Conservation (phyloP, 768 basidiomycete genomes). For the Hortiboletus campestris region DNA sequence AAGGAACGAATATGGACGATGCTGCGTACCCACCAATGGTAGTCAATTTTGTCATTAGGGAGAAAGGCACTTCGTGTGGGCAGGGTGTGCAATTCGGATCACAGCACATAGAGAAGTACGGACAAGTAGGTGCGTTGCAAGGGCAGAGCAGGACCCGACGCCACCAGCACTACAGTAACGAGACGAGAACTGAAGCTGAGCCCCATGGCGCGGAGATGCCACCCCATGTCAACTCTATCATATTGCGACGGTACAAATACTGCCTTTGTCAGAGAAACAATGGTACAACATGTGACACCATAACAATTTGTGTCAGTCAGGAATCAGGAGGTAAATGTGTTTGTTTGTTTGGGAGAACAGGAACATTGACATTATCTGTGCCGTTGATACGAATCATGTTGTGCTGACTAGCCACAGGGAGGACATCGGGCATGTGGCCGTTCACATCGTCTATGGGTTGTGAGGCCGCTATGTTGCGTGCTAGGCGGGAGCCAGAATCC, state of each 20-base stretch:
- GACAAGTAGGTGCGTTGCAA: neutral
- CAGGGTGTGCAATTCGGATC: neutral
- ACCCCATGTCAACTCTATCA: neutral
- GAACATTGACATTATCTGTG: too few species aligned
- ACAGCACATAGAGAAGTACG: neutral
- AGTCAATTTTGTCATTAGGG: neutral
- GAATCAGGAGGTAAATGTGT: too few species aligned
- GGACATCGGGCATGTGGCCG: constrained; percentile 15
- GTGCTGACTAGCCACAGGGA: constrained; percentile 3
- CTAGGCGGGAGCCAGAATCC: constrained; percentile 32
- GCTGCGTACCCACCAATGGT: constrained; percentile 15
- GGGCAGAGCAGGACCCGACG: too few species aligned
- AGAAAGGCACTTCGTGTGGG: neutral
- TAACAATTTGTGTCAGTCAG: too few species aligned
- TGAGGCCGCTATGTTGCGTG: constrained; percentile 24
- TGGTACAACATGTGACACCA: too few species aligned
- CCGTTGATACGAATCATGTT: constrained; percentile 29
- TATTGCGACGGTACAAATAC: neutral
- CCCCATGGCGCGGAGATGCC: neutral
- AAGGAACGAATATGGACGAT: neutral
- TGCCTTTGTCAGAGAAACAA: neutral
- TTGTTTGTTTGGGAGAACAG: too few species aligned
- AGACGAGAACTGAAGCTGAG: neutral
- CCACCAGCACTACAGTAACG: too few species aligned
- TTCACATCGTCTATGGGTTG: constrained; percentile 12